Evolutionary conservation across 2,329 filamentous ascomycete genomes (phyloP), one percentile per base, ranked within the genome.

Genomic region (Colletotrichum sp.): DNA sequence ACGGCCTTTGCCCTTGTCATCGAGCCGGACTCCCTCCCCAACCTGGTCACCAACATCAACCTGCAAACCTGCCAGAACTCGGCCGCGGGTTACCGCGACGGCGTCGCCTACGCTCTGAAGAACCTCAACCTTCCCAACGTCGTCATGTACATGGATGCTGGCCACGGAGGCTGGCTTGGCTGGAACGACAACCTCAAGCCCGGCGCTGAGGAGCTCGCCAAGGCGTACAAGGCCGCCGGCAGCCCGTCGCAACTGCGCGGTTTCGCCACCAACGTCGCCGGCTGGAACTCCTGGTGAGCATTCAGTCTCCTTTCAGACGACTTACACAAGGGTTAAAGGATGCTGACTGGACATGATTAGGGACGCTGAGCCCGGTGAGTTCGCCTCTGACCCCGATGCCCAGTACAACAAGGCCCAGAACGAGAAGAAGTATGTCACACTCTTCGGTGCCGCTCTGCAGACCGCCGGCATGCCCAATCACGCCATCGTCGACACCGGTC

Each of bases 161-260:
- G 90, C 74, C 91, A 93, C 82, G 91, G 89, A 30, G 91, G 92
- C 76, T 93, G 92, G 92, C 87, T 93, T 59, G 91, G 91, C 80
- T 93, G 91, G 91, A 82, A 88, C 21, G 91, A 89, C 76, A 93
- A 93, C 84, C 87, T 91, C 62, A 76, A 69, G 57, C 73, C 62
- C 57, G 84, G 84, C 65, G 85, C 85, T 8, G 67, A 84, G 81
- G 84, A 86, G 81, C 81, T 86, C 57, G 85, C 84, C 80, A 82
- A 80, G 78, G 84, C 79, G 21, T 86, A 83, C 83, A 86, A 82
- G 80, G 77, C 78, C 24, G 85, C 80, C 59, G 85, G 85, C 79
- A 82, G 76, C 76, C 85, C 85, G 59, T 83, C 80, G 71, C 84
- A 86, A 81, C 59, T 86, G 71, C 84, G 85, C 66, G 85, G 85